Percentiles rank a stretch among this genome's conserved stretches.
Evolutionary conservation across 2,329 filamentous ascomycete species (phyloP).

Genomic region (Geoglossum cookeanum): DNA sequence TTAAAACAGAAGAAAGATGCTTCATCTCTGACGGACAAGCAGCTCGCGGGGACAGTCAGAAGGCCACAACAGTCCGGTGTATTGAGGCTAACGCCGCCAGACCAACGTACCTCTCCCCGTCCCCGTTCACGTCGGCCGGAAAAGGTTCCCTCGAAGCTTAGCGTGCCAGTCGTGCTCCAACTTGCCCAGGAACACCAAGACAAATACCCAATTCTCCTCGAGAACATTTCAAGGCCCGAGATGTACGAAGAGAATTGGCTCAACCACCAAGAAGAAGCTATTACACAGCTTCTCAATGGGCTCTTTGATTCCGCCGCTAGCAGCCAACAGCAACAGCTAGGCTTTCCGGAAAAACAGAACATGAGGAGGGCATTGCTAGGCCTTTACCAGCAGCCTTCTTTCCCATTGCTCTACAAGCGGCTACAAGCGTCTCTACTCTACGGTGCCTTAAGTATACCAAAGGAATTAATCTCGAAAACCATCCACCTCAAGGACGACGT

Average conservation of each 20-base stretch:
- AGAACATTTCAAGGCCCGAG: slow-evolving; percentile 34
- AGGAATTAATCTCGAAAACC: slow-evolving; percentile 27
- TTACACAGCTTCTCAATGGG: slow-evolving; percentile 39
- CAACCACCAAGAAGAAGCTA: slow-evolving; percentile 38
- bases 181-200: slow-evolving; percentile 14
- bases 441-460: slow-evolving; percentile 36
- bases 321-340: slow-evolving; percentile 7
- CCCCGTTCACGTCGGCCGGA: slow-evolving; percentile 7
- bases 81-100: slow-evolving; percentile 5
- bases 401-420: slow-evolving; percentile 33
- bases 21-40: neutral
- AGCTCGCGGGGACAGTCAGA: neutral
- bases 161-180: slow-evolving; percentile 17
- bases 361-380: slow-evolving; percentile 30
- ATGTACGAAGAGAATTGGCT: slow-evolving; percentile 47
- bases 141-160: slow-evolving; percentile 16
- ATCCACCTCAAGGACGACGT: slow-evolving; percentile 34
- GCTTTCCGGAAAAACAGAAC: neutral
- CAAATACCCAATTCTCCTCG: slow-evolving; percentile 32
- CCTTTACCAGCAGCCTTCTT: slow-evolving; percentile 33
- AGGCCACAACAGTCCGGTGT: slow-evolving; percentile 2
- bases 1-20: neutral
- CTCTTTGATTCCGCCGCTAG: slow-evolving; percentile 27
- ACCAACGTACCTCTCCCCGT: slow-evolving; percentile 5
- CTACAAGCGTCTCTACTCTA: slow-evolving; percentile 38